Conservation (phyloP, 2,329 filamentous ascomycete species). For the Aureobasidium melanogenum region DNA sequence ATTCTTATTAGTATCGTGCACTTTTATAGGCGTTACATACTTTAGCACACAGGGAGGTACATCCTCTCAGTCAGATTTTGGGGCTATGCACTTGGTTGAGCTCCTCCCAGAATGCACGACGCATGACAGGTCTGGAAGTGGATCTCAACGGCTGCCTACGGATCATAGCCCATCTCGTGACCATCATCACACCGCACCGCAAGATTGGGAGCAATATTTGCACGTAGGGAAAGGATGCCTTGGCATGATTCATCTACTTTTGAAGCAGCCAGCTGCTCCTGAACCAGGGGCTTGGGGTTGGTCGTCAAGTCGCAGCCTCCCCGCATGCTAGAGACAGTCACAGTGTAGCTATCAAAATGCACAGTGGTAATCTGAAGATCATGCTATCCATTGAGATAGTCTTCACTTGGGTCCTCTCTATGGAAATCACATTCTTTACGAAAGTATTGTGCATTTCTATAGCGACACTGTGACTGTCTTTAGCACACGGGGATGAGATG, state of each 20-base stretch:
- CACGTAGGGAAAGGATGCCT: not conserved
- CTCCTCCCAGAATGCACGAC: not conserved
- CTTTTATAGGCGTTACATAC: too few species aligned
- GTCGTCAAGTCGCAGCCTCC: not conserved
- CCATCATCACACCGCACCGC: not conserved
- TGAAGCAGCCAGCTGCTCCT: not conserved
- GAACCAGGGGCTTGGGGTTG: not conserved
- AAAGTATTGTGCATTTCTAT: too few species aligned
- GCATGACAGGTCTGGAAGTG: slow-evolving; percentile 8
- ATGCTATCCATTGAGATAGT: too few species aligned
- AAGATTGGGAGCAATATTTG: not conserved
- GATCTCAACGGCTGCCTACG: slow-evolving; percentile 9
- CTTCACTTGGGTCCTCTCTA: too few species aligned
- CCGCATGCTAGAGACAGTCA: too few species aligned
- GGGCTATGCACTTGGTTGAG: not conserved
- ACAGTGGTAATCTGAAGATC: too few species aligned
- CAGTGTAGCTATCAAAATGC: too few species aligned
- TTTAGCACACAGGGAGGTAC: too few species aligned
- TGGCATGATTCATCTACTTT: slow-evolving; percentile 5
- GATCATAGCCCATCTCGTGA: slow-evolving; percentile 2
- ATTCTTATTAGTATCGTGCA: too few species aligned
- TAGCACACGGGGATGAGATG: too few species aligned
- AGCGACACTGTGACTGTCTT: too few species aligned
- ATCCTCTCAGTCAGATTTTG: not conserved
- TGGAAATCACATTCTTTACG: too few species aligned